A percentile compares a stretch with the other conserved stretches of the same genome.
Evolutionary conservation across 768 basidiomycete genomes (phyloP).

Genomic region (Coprinopsis cinerea): DNA sequence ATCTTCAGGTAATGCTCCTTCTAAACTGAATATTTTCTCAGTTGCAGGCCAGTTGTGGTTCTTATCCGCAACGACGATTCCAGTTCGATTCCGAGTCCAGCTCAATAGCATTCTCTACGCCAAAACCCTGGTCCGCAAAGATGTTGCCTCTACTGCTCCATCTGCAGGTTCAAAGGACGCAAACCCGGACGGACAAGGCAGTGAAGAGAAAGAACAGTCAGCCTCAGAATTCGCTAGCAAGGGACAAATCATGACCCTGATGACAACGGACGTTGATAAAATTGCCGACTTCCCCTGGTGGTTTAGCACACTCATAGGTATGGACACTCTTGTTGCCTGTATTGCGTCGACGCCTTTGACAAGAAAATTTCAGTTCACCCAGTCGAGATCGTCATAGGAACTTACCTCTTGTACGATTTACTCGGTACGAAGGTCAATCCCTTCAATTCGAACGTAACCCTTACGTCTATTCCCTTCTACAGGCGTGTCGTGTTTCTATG

Average conservation of each 20-base stretch:
- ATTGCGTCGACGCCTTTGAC: slow-evolving; percentile 1
- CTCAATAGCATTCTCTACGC: slow-evolving; percentile 80
- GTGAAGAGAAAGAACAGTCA: slow-evolving; percentile 12
- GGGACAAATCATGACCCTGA: slow-evolving; percentile 87
- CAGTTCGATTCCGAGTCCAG: slow-evolving; percentile 66
- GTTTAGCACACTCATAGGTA: slow-evolving; percentile 67
- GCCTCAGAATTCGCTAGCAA: slow-evolving; percentile 35
- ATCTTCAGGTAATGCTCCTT: background rate
- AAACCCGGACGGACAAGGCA: slow-evolving; percentile 7
- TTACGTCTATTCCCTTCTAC: background rate
- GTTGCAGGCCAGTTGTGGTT: slow-evolving; percentile 71
- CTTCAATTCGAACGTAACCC: background rate
- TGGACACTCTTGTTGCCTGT: slow-evolving; percentile 14
- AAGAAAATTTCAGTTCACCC: slow-evolving; percentile 50
- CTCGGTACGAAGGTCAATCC: slow-evolving; percentile 47
- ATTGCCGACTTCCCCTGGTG: slow-evolving; percentile 84
- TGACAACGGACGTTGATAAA: slow-evolving; percentile 92
- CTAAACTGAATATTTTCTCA: slow-evolving; percentile 16
- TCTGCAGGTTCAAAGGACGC: slow-evolving; percentile 19
- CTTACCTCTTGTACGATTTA: slow-evolving; percentile 69
- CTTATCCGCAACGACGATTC: slow-evolving; percentile 59
- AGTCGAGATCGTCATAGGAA: slow-evolving; percentile 71
- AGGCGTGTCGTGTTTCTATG: slow-evolving; percentile 70
- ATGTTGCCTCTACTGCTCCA: slow-evolving; percentile 62
- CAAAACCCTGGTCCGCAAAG: slow-evolving; percentile 84